Conservation (phyloP, 139 green algal genomes). For the Ulvella scutata region DNA sequence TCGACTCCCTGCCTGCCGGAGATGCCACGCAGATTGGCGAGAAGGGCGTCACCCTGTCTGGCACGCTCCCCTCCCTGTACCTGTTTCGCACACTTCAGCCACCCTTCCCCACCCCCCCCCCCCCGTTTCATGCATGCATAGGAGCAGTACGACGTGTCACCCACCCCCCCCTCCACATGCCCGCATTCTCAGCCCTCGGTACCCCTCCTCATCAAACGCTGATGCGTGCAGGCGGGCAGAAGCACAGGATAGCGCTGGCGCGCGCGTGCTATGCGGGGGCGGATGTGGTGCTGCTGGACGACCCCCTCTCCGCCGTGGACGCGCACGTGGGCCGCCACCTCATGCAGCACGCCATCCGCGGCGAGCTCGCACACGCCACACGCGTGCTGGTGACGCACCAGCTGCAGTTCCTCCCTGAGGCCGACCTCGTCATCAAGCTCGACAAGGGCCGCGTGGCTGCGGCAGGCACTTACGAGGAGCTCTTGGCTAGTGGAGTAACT, state of each 20-base stretch:
- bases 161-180: too few relatives aligned
- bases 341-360: slow-evolving; percentile 52
- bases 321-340: slow-evolving; percentile 65
- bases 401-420: slow-evolving; percentile 70
- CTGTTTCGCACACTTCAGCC: too few relatives aligned
- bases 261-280: slow-evolving; percentile 43
- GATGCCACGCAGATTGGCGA: slow-evolving; percentile 61
- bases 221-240: slow-evolving; percentile 33
- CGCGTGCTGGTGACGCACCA: slow-evolving; percentile 77
- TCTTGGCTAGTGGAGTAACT: slow-evolving; percentile 30
- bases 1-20: slow-evolving; percentile 51
- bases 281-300: slow-evolving; percentile 75
- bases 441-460: slow-evolving; percentile 49
- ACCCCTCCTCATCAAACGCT: too few relatives aligned
- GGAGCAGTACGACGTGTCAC: too few relatives aligned
- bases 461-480: slow-evolving; percentile 33
- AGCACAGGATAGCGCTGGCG: slow-evolving; percentile 58
- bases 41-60: slow-evolving; percentile 46
- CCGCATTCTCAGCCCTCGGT: too few relatives aligned
- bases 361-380: slow-evolving; percentile 42
- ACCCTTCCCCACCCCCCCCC: too few relatives aligned
- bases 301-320: slow-evolving; percentile 83
- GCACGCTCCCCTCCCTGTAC: background rate
- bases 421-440: slow-evolving; percentile 78
- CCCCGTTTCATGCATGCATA: too few relatives aligned